Conservation (phyloP, 805 yeast species). For the Wickerhamomyces xylosicus region DNA sequence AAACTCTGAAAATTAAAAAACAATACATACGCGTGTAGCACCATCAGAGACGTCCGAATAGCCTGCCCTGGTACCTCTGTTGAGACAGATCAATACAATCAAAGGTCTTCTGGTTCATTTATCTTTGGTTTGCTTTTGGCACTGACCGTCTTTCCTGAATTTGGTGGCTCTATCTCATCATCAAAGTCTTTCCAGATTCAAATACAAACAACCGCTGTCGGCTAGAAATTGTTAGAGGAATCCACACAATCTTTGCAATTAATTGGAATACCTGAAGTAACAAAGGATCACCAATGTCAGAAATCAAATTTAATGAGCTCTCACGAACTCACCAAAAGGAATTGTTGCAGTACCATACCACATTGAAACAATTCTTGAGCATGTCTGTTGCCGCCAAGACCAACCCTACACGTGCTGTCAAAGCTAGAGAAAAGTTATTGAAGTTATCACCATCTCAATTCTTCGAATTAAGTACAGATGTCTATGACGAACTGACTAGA, state of each 20-base stretch:
- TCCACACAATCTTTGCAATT: background rate
- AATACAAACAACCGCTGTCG: too few species aligned
- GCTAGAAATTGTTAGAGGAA: too few species aligned
- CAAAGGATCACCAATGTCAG: background rate
- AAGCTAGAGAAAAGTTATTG: constrained; percentile 78
- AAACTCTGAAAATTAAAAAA: background rate
- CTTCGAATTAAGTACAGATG: constrained; percentile 86
- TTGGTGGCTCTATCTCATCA: too few species aligned
- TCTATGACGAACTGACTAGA: constrained; percentile 83
- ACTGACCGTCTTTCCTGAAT: too few species aligned
- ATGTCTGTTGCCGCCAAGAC: constrained; percentile 16
- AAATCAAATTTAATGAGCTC: background rate
- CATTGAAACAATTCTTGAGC: constrained; percentile 17
- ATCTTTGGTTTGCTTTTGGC: too few species aligned
- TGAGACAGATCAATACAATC: too few species aligned
- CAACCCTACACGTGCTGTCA: constrained; percentile 45
- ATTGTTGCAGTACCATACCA: constrained; percentile 12
- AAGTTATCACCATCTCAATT: constrained; percentile 79
- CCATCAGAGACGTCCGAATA: background rate
- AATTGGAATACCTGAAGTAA: too few species aligned
- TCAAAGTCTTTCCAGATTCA: too few species aligned
- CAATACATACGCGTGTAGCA: background rate
- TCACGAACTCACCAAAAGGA: constrained; percentile 3
- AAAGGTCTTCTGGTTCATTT: too few species aligned
- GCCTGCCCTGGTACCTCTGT: background rate